A percentile compares a stretch with the other conserved stretches of the same genome.
Conservation (phyloP, 768 basidiomycete genomes). For the Cyclocybe cylindracea region DNA sequence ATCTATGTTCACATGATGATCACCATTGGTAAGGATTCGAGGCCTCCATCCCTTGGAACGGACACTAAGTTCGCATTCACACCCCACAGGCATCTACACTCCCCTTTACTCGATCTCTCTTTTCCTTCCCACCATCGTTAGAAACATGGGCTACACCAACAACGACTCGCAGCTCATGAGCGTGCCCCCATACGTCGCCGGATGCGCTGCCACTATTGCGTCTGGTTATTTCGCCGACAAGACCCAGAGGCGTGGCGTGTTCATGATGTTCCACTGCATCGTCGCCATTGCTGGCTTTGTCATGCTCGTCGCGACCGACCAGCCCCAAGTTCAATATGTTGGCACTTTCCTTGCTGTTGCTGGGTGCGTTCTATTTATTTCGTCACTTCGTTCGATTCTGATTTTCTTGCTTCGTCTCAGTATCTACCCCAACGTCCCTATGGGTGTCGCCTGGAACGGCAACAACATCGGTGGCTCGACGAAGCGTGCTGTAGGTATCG, state of each 20-base stretch:
- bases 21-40: constrained; percentile 22
- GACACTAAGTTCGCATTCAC: no score
- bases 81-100: constrained; percentile 25
- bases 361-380: constrained; percentile 21
- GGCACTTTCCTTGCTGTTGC: constrained; percentile 32
- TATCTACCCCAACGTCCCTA: constrained; percentile 32
- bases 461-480: constrained; percentile 34
- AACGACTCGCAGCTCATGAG: constrained; percentile 31
- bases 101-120: constrained; percentile 32
- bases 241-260: constrained; percentile 22
- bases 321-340: constrained; percentile 27
- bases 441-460: constrained; percentile 34
- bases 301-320: constrained; percentile 25
- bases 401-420: constrained; percentile 13
- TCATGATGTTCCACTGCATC: constrained; percentile 28
- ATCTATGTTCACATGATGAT: constrained; percentile 35
- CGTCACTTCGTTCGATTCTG: background rate
- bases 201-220: constrained; percentile 26
- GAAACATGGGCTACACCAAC: constrained; percentile 28
- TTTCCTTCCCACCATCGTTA: constrained; percentile 32
- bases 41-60: no score
- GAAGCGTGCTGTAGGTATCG: constrained; percentile 34
- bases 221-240: constrained; percentile 25
- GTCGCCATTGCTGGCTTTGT: constrained; percentile 27
- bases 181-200: constrained; percentile 31